Evolutionary conservation across 257 asterid genomes (phyloP).

Genomic region (Solanum peruvianum): DNA sequence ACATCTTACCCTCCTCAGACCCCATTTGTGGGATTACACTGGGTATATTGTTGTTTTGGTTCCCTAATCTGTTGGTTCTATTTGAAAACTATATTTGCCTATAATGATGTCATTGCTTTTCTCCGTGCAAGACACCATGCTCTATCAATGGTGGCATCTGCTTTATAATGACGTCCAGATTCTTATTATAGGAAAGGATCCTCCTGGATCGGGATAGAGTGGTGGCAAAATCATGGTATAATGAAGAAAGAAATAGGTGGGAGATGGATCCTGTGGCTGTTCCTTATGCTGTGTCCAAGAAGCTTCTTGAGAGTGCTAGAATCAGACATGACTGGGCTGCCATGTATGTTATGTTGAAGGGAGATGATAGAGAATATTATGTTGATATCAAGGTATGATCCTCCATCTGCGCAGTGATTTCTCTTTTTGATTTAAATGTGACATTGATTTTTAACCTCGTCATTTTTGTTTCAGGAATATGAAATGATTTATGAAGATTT

Average conservation of each 20-base stretch:
- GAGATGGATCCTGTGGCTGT: slow-evolving; percentile 91
- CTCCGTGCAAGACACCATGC: neutral
- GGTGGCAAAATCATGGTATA: slow-evolving; percentile 73
- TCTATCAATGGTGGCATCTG: neutral
- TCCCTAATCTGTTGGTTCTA: neutral
- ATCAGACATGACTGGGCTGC: slow-evolving; percentile 97
- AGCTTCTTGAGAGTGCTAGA: slow-evolving; percentile 80
- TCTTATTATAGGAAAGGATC: slow-evolving; percentile 46
- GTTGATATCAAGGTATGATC: slow-evolving; percentile 65
- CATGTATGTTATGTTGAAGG: slow-evolving; percentile 73
- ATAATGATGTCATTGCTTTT: neutral
- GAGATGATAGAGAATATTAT: slow-evolving; percentile 69
- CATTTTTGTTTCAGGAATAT: slow-evolving; percentile 49
- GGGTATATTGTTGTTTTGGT: neutral
- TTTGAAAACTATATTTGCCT: neutral
- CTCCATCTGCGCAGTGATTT: slow-evolving; percentile 2
- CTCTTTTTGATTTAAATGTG: neutral
- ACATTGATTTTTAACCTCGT: neutral
- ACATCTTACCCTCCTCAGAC: neutral
- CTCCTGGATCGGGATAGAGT: slow-evolving; percentile 94
- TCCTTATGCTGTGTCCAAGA: slow-evolving; percentile 83
- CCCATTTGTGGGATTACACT: neutral
- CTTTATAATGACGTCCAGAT: neutral
- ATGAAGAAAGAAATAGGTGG: slow-evolving; percentile 76
- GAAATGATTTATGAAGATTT: slow-evolving; percentile 79